phyloP scores from a whole-genome alignment of 352 stramenopile genomes.

The Thalassiosira sp. region DNA sequence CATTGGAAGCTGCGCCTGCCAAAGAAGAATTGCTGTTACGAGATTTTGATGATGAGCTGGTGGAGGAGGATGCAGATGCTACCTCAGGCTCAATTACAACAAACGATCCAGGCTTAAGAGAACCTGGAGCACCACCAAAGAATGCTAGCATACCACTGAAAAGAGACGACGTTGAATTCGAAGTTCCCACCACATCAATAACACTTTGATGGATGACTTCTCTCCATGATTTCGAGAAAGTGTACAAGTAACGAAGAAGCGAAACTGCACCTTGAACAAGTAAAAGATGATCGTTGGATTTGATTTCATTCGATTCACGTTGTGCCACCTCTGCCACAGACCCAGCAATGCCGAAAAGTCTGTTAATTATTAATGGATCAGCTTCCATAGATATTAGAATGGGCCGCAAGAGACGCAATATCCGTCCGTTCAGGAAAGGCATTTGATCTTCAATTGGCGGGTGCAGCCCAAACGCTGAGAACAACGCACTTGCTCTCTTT shows the following conservation, averaged over 20 bases:
- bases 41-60: slow-evolving; percentile 38
- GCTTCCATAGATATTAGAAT: slow-evolving; percentile 45
- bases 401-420: slow-evolving; percentile 53
- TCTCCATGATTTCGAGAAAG: slow-evolving; percentile 60
- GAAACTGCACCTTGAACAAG: slow-evolving; percentile 53
- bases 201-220: slow-evolving; percentile 54
- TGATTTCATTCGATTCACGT: background rate
- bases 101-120: slow-evolving; percentile 59
- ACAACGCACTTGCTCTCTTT: slow-evolving; percentile 27
- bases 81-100: slow-evolving; percentile 74
- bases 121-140: slow-evolving; percentile 63
- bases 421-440: no score
- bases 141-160: slow-evolving; percentile 66
- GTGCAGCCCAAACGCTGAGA: slow-evolving; percentile 25
- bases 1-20: slow-evolving; percentile 15
- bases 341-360: slow-evolving; percentile 44
- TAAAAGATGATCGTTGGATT: slow-evolving; percentile 23
- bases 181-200: slow-evolving; percentile 8
- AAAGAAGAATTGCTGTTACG: slow-evolving; percentile 9
- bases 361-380: slow-evolving; percentile 25
- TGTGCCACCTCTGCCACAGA: slow-evolving; percentile 1
- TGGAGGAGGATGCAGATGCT: slow-evolving; percentile 45
- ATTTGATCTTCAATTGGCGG: slow-evolving; percentile 9
- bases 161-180: slow-evolving; percentile 26
- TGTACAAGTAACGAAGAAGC: slow-evolving; percentile 70